Evolutionary conservation across 1,284 basidiomycete species (phyloP).

Genomic region (Trametes pubescens): DNA sequence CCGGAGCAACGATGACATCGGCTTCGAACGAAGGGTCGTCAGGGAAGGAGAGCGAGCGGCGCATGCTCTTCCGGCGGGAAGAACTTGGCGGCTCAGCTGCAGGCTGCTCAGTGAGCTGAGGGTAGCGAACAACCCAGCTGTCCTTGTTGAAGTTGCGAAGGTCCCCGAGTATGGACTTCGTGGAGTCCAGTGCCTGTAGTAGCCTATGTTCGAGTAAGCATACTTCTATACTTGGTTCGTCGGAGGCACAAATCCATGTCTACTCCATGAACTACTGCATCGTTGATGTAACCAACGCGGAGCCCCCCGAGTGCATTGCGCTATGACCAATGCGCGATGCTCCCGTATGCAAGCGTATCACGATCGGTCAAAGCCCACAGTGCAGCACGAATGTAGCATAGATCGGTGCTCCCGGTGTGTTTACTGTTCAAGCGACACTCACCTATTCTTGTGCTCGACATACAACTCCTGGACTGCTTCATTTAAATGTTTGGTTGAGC

Average conservation of each 20-base stretch:
- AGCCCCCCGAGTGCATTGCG: not conserved
- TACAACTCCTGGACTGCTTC: slow-evolving; percentile 79
- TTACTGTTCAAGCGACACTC: slow-evolving; percentile 34
- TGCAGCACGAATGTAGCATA: too few species aligned
- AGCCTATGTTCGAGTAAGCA: slow-evolving; percentile 57
- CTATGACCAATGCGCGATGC: not conserved
- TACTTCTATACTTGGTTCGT: not conserved
- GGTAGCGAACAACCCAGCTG: slow-evolving; percentile 90
- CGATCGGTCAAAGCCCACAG: too few species aligned
- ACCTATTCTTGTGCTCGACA: slow-evolving; percentile 76
- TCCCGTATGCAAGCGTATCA: not conserved
- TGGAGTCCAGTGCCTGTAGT: slow-evolving; percentile 76
- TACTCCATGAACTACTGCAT: too few species aligned
- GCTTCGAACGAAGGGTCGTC: slow-evolving; percentile 78
- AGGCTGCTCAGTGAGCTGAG: slow-evolving; percentile 62
- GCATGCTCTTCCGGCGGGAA: slow-evolving; percentile 51
- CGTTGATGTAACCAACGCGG: not conserved
- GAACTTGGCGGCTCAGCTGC: slow-evolving; percentile 38
- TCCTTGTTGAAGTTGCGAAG: slow-evolving; percentile 86
- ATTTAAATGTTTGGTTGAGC: slow-evolving; percentile 34
- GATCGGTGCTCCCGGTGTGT: too few species aligned
- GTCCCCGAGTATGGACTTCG: slow-evolving; percentile 74
- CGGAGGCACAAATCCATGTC: not conserved
- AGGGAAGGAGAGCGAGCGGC: slow-evolving; percentile 82
- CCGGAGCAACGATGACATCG: slow-evolving; percentile 68